Evolutionary conservation across 1,139 yeast genomes (phyloP).

Genomic region (Meyerozyma sp.): DNA sequence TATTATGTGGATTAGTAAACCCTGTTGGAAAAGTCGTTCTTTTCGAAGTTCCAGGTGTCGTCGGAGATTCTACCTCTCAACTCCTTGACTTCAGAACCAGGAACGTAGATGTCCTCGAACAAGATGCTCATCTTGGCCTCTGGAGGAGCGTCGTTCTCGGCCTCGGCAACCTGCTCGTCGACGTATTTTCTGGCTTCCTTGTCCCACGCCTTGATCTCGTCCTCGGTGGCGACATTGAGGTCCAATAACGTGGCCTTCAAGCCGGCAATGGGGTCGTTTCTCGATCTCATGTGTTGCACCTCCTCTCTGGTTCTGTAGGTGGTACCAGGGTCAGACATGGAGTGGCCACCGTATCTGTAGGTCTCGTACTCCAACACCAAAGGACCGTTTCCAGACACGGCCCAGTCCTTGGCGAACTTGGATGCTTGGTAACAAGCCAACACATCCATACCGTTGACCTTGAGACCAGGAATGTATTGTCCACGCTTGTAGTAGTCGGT

Average conservation of each 20-base stretch:
- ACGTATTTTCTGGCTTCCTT: slow-evolving; percentile 94
- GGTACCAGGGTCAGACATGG: slow-evolving; percentile 99
- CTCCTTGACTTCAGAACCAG: slow-evolving; percentile 87
- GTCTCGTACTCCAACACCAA: slow-evolving; percentile 94
- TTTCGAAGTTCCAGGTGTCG: slow-evolving; percentile 82
- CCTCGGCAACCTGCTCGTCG: slow-evolving; percentile 89
- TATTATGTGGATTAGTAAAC: slow-evolving; percentile 29
- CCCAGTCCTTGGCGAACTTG: slow-evolving; percentile 95
- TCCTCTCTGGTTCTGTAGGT: slow-evolving; percentile 99
- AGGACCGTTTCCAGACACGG: slow-evolving; percentile 91
- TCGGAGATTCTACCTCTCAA: slow-evolving; percentile 96
- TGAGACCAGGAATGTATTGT: slow-evolving; percentile 97
- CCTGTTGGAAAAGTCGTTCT: slow-evolving; percentile 62
- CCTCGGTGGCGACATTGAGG: slow-evolving; percentile 82
- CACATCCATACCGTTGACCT: slow-evolving; percentile 98
- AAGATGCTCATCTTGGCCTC: slow-evolving; percentile 92
- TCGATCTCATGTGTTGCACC: slow-evolving; percentile 98
- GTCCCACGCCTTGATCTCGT: slow-evolving; percentile 88
- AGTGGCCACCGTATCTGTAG: slow-evolving; percentile 99
- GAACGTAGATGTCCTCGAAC: slow-evolving; percentile 95
- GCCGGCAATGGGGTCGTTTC: slow-evolving; percentile 97
- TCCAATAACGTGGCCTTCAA: slow-evolving; percentile 83
- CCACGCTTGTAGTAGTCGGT: slow-evolving; percentile 98
- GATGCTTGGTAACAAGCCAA: slow-evolving; percentile 94
- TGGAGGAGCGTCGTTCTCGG: slow-evolving; percentile 92